Conservation (phyloP, 371 early-diverging fungal genomes). For the Lichtheimia corymbifera region DNA sequence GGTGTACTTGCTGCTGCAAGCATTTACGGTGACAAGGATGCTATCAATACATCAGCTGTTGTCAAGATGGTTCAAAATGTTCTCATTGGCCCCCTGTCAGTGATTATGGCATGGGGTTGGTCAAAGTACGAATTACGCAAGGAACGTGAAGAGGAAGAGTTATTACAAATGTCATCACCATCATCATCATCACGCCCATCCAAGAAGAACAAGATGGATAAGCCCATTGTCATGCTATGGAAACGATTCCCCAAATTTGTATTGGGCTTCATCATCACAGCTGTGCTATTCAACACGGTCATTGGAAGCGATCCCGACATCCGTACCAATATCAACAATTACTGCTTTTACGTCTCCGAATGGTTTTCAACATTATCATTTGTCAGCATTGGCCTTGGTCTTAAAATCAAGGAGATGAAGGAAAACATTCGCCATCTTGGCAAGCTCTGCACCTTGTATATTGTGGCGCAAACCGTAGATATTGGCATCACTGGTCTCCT, state of each 20-base stretch:
- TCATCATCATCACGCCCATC: slow-evolving; percentile 5
- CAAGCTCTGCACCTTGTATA: slow-evolving; percentile 54
- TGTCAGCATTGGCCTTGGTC: slow-evolving; percentile 61
- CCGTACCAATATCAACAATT: slow-evolving; percentile 45
- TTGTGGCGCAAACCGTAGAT: slow-evolving; percentile 60
- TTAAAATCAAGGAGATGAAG: slow-evolving; percentile 56
- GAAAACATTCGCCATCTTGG: slow-evolving; percentile 53
- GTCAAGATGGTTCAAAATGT: slow-evolving; percentile 71
- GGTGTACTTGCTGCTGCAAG: slow-evolving; percentile 70
- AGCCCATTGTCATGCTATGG: slow-evolving; percentile 48
- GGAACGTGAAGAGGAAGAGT: slow-evolving; percentile 29
- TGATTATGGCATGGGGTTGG: slow-evolving; percentile 61
- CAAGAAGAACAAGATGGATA: slow-evolving; percentile 17
- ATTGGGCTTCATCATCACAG: slow-evolving; percentile 60
- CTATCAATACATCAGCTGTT: slow-evolving; percentile 59
- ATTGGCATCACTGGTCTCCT: slow-evolving; percentile 54
- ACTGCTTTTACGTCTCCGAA: slow-evolving; percentile 62
- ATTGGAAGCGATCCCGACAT: slow-evolving; percentile 32
- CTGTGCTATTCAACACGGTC: slow-evolving; percentile 59
- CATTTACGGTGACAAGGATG: slow-evolving; percentile 57
- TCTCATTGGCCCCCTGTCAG: slow-evolving; percentile 62
- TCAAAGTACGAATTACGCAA: slow-evolving; percentile 49
- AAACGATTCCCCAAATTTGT: slow-evolving; percentile 67
- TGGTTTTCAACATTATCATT: slow-evolving; percentile 67
- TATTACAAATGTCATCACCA: slow-evolving; percentile 16